phyloP scores from a whole-genome alignment of 805 yeast genomes.

The Pichia manshurica region DNA sequence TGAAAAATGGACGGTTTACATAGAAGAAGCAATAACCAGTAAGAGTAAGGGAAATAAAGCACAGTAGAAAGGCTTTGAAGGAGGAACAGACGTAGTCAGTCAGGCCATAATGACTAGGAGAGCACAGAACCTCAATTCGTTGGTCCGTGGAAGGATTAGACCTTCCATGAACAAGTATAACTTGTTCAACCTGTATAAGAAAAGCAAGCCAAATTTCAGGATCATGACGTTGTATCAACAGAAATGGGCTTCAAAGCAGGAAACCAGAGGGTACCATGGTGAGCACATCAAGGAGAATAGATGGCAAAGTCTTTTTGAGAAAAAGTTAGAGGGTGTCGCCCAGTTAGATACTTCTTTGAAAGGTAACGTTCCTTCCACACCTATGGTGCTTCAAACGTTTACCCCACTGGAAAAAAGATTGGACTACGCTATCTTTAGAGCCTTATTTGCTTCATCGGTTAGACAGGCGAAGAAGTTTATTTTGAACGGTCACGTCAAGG shows the following conservation, averaged over 20 bases:
- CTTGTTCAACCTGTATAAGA: constrained; percentile 81
- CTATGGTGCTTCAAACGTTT: constrained; percentile 81
- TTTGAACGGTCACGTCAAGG: constrained; percentile 72
- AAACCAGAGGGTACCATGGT: constrained; percentile 93
- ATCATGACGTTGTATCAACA: constrained; percentile 80
- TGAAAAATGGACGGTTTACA: background rate
- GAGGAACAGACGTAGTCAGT: too few relatives aligned
- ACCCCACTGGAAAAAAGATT: constrained; percentile 84
- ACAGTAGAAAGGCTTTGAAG: too few relatives aligned
- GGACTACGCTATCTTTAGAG: constrained; percentile 84
- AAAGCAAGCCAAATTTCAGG: constrained; percentile 45
- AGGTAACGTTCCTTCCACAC: constrained; percentile 58
- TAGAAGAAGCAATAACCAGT: background rate
- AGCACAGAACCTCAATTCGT: constrained; percentile 27
- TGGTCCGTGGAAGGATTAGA: constrained; percentile 49
- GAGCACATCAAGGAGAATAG: constrained; percentile 83
- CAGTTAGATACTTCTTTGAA: constrained; percentile 78
- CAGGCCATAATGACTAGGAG: constrained; percentile 27
- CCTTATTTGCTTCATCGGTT: constrained; percentile 87
- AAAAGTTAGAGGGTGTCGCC: constrained; percentile 76
- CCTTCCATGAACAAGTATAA: constrained; percentile 90
- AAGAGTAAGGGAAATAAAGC: too few relatives aligned
- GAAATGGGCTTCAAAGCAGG: constrained; percentile 86
- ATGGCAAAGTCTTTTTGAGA: constrained; percentile 66
- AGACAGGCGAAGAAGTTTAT: constrained; percentile 93